A percentile compares a stretch with the other conserved stretches of the same genome.
Conservation (phyloP, 495 filamentous ascomycete genomes). For the Hyaloscypha hepaticicola region DNA sequence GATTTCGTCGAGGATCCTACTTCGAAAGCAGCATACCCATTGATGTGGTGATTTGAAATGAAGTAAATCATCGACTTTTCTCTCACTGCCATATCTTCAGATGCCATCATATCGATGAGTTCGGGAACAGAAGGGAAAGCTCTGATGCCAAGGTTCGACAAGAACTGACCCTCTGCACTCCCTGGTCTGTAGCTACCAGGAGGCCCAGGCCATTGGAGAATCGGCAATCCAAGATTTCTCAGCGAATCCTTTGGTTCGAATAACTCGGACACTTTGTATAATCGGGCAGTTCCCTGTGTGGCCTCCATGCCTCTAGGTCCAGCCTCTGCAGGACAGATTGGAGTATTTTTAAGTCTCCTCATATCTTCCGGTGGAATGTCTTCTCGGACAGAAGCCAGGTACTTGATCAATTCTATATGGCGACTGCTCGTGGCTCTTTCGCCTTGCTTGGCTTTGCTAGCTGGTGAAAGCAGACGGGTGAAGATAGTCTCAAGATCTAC, state of each 20-base stretch:
- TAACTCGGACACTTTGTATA: conserved; percentile 80
- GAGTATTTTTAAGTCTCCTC: conserved; percentile 68
- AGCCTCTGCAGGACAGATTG: conserved; percentile 79
- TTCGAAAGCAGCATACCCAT: conserved; percentile 67
- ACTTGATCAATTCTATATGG: conserved; percentile 91
- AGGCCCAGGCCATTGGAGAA: conserved; percentile 81
- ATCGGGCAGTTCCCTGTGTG: conserved; percentile 36
- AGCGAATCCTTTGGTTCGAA: conserved; percentile 78
- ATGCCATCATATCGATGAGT: conserved; percentile 74
- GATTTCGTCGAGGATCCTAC: conserved; percentile 53
- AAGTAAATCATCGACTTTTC: conserved; percentile 78
- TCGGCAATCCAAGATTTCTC: conserved; percentile 64
- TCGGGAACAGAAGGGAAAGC: conserved; percentile 66
- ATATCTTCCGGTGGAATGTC: conserved; percentile 89
- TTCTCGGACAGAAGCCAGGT: conserved; percentile 81
- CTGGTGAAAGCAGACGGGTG: conserved; percentile 66
- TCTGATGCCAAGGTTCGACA: conserved; percentile 67
- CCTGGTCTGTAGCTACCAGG: conserved; percentile 55
- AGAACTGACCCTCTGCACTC: conserved; percentile 71
- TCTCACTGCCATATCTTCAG: conserved; percentile 54
- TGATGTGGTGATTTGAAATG: conserved; percentile 70
- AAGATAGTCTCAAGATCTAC: conserved; percentile 94
- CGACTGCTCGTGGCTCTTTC: conserved; percentile 63
- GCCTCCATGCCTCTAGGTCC: conserved; percentile 45
- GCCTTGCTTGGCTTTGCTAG: conserved; percentile 32